phyloP scores from a whole-genome alignment of 2,329 filamentous ascomycete species.

The Ophiocordyceps camponoti-floridani region DNA sequence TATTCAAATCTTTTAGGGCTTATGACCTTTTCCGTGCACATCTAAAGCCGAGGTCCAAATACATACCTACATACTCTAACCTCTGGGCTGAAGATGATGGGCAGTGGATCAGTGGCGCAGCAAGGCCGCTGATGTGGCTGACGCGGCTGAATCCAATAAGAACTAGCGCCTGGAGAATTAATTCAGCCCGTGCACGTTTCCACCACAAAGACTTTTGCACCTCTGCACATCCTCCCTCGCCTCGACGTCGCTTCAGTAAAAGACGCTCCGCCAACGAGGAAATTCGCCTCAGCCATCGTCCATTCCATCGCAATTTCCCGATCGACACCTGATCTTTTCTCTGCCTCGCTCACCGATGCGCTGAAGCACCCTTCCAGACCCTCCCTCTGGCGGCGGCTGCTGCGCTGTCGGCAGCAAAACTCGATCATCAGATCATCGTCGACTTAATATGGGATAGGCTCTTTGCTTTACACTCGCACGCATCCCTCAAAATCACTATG shows the following conservation, averaged over 20 bases:
- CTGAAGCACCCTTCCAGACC: constrained; percentile 4
- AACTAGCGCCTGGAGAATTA: background rate
- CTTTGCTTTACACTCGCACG: constrained; percentile 2
- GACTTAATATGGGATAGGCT: constrained; percentile 3
- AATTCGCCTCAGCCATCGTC: background rate
- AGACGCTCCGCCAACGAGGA: background rate
- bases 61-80: too few species aligned
- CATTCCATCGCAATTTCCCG: background rate
- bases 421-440: constrained; percentile 1
- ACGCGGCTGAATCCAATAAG: background rate
- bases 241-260: background rate
- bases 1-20: too few species aligned
- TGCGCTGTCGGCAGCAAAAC: constrained; percentile 2
- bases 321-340: constrained; percentile 1
- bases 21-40: too few species aligned
- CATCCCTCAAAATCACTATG: constrained; percentile 4
- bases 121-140: background rate
- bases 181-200: background rate
- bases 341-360: constrained; percentile 4
- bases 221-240: background rate
- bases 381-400: constrained; percentile 4
- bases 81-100: too few species aligned
- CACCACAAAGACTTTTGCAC: background rate
- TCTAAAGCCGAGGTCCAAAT: too few species aligned
- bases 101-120: too few species aligned